These are phyloP conservation scores for Somion occarium DNA, from an alignment of 1,284 basidiomycete genomes.

Conservation along the genomic window DNA sequence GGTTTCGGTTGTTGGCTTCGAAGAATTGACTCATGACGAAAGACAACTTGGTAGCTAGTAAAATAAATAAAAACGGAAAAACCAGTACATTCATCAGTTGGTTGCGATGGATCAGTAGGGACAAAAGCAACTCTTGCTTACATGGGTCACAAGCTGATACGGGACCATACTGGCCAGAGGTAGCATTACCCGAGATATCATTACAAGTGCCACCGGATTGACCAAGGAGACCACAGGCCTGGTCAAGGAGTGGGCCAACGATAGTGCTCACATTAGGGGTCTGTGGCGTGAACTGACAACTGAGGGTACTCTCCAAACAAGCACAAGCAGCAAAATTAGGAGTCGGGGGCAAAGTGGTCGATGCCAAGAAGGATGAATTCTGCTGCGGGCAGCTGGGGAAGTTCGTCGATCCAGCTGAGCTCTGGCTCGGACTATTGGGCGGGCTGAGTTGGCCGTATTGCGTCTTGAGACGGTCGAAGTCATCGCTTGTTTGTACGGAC, in stretches of 20 bases:
- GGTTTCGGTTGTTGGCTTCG: conserved; percentile 54
- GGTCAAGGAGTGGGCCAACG: conserved; percentile 66
- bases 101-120: neutral
- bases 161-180: conserved; percentile 70
- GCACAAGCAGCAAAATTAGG: conserved; percentile 77
- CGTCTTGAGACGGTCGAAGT: conserved; percentile 63
- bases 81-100: neutral
- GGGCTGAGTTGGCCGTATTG: conserved; percentile 57
- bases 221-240: conserved; percentile 69
- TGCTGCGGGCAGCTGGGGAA: conserved; percentile 66
- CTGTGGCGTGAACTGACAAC: conserved; percentile 66
- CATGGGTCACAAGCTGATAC: conserved; percentile 74
- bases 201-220: conserved; percentile 56
- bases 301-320: conserved; percentile 65
- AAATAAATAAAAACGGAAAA: conserved; percentile 13
- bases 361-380: conserved; percentile 59
- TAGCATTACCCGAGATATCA: conserved; percentile 71
- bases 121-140: conserved; percentile 31
- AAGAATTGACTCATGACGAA: conserved; percentile 84
- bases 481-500: conserved; percentile 55
- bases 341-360: conserved; percentile 74
- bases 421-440: conserved; percentile 61
- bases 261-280: conserved; percentile 62
- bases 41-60: conserved; percentile 70
- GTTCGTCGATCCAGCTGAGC: conserved; percentile 44